phyloP scores from a whole-genome alignment of 2,329 filamentous ascomycete genomes.

The Botrytis sinoallii region DNA sequence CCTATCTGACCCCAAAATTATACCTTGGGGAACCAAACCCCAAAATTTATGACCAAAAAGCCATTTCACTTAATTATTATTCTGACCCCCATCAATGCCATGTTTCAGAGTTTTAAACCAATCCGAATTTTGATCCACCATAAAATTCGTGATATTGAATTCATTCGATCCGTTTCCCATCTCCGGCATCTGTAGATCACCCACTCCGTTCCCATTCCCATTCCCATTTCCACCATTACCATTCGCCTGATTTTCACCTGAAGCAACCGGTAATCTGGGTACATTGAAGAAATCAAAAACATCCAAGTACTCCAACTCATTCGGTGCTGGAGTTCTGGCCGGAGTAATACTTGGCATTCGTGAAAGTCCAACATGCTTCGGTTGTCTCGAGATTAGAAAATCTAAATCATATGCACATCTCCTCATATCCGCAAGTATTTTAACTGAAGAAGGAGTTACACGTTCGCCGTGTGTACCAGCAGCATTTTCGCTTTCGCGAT shows the following conservation, averaged over 20 bases:
- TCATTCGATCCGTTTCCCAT: slow-evolving; percentile 46
- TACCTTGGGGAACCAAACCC: neutral
- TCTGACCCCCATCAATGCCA: slow-evolving; percentile 1
- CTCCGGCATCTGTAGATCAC: slow-evolving; percentile 36
- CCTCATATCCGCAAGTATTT: slow-evolving; percentile 87
- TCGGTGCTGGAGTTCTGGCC: slow-evolving; percentile 67
- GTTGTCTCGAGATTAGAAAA: slow-evolving; percentile 79
- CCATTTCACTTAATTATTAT: slow-evolving; percentile 1
- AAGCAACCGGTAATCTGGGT: slow-evolving; percentile 61
- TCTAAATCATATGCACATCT: slow-evolving; percentile 87
- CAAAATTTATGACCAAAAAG: neutral
- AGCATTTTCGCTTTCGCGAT: slow-evolving; percentile 69
- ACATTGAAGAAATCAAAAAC: slow-evolving; percentile 96
- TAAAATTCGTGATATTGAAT: slow-evolving; percentile 76
- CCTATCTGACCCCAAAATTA: neutral
- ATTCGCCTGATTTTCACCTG: slow-evolving; percentile 27
- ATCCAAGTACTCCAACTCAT: slow-evolving; percentile 86
- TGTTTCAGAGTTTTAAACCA: slow-evolving; percentile 59
- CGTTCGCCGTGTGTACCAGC: slow-evolving; percentile 61
- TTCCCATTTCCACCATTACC: slow-evolving; percentile 24
- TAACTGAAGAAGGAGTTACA: slow-evolving; percentile 76
- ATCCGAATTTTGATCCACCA: slow-evolving; percentile 69
- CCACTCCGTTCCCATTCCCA: slow-evolving; percentile 22
- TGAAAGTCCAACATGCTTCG: slow-evolving; percentile 38
- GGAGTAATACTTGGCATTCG: slow-evolving; percentile 55